A percentile compares a stretch with the other conserved stretches of the same genome.
Conservation (phyloP, 495 filamentous ascomycete genomes). For the Poronia punctata region DNA sequence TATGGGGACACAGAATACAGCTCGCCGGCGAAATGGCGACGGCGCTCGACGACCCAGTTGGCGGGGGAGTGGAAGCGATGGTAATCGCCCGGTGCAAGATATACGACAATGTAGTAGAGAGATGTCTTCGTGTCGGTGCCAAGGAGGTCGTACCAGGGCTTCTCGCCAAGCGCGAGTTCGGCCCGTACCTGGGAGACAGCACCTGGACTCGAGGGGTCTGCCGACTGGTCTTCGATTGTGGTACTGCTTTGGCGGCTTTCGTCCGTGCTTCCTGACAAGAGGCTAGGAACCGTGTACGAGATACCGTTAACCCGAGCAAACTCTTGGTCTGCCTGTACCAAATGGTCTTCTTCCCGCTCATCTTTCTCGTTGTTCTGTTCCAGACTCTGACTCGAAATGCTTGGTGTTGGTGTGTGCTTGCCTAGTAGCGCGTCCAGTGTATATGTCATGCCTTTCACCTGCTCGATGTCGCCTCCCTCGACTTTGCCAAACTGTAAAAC, state of each 20-base stretch:
- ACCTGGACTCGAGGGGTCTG: slow-evolving; percentile 51
- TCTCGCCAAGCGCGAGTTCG: slow-evolving; percentile 68
- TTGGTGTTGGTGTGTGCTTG: slow-evolving; percentile 42
- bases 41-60: slow-evolving; percentile 85
- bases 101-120: slow-evolving; percentile 94
- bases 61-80: slow-evolving; percentile 95
- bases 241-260: slow-evolving; percentile 50
- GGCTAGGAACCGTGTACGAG: slow-evolving; percentile 83
- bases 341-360: slow-evolving; percentile 46
- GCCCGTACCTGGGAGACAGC: slow-evolving; percentile 77
- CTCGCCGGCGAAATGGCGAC: slow-evolving; percentile 94
- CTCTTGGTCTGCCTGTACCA: slow-evolving; percentile 73
- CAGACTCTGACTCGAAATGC: slow-evolving; percentile 26
- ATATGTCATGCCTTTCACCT: slow-evolving; percentile 98
- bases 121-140: slow-evolving; percentile 50
- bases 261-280: slow-evolving; percentile 66
- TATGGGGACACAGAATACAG: slow-evolving; percentile 93
- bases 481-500: slow-evolving; percentile 90
- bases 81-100: slow-evolving; percentile 97
- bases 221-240: slow-evolving; percentile 35
- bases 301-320: slow-evolving; percentile 97
- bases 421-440: slow-evolving; percentile 88
- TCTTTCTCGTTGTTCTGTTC: slow-evolving; percentile 11
- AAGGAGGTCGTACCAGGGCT: slow-evolving; percentile 69
- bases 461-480: slow-evolving; percentile 89